Conservation (phyloP, 768 basidiomycete genomes). For the Rhizopogon vesiculosus region DNA sequence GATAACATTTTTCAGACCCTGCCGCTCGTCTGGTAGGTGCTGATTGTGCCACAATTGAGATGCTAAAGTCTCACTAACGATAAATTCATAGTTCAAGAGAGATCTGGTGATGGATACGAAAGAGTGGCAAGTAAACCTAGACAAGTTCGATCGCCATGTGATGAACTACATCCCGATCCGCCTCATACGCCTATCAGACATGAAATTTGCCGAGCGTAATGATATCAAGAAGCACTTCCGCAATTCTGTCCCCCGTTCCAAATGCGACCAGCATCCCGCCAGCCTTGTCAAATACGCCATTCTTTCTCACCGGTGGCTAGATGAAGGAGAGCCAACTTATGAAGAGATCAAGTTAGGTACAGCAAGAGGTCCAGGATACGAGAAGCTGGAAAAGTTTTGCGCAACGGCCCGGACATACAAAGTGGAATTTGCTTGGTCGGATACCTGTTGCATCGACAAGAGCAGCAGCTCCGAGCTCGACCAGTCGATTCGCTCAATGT, state of each 20-base stretch:
- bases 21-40: too few relatives aligned
- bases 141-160: neutral
- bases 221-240: too few relatives aligned
- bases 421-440: slow-evolving; percentile 2
- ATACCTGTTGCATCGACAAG: slow-evolving; percentile 18
- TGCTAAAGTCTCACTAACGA: too few relatives aligned
- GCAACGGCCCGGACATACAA: neutral
- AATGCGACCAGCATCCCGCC: neutral
- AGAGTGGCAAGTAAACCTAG: too few relatives aligned
- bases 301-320: neutral
- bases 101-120: too few relatives aligned
- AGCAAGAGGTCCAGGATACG: neutral
- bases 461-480: slow-evolving; percentile 18
- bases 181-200: neutral
- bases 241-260: too few relatives aligned
- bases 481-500: slow-evolving; percentile 20
- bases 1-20: too few relatives aligned
- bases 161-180: neutral
- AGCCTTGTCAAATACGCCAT: neutral
- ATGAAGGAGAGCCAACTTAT: neutral
- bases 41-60: too few relatives aligned
- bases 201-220: neutral
- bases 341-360: too few relatives aligned
- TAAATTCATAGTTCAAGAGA: too few relatives aligned
- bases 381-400: neutral